Evolutionary conservation across 441 rosid genomes (phyloP), one percentile per base, ranked within the genome.

Genomic region (Gossypium gossypioides): DNA sequence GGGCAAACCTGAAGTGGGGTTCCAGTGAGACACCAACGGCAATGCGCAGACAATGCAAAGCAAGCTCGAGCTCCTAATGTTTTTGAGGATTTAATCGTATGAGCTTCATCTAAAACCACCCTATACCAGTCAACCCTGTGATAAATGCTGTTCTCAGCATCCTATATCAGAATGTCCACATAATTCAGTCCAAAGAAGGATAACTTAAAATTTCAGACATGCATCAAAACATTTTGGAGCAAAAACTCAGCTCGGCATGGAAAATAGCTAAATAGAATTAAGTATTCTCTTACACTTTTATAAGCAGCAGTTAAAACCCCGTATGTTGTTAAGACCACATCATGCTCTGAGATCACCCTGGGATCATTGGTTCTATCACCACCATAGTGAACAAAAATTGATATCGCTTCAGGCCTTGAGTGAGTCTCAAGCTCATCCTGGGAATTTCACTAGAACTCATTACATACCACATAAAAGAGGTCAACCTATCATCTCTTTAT

Each of bases 401-500:
- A 83, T 12, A 88, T 68, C 1, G 79, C 81, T 48, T 79, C 84
- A 19, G 85, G 83, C 65, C 56, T 72, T 2, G 93, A 82, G 83
- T 86, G 91, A 69, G 87, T 86, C 76, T 86, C 93, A 16, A 88
- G 86, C 84, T 90, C 90, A 76, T 88, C 93, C 91, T 88, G 81
- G 16, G 75, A 37, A 55, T 56, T 68, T 21, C 55, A 76, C 21
- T 61, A 69, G 16, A 19, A 55, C 19, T 6, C 29, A 60, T 37
- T 32, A 75, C 55, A 37, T 37, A 60, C 13, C 19, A 37, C 12
- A 12, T 44, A 24, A 64, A 13, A 72, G 13, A 8, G 37, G 55
- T 63, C 25, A 50, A 27, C 6, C 6, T 9, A 62, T 51, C 3
- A n/a, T 12, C 29, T 2, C 52, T 9, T 54, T 27, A 46, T 37